These are phyloP conservation scores for Phytophthora vignae DNA, from an alignment of 352 stramenopile genomes.

Conservation along the genomic window DNA sequence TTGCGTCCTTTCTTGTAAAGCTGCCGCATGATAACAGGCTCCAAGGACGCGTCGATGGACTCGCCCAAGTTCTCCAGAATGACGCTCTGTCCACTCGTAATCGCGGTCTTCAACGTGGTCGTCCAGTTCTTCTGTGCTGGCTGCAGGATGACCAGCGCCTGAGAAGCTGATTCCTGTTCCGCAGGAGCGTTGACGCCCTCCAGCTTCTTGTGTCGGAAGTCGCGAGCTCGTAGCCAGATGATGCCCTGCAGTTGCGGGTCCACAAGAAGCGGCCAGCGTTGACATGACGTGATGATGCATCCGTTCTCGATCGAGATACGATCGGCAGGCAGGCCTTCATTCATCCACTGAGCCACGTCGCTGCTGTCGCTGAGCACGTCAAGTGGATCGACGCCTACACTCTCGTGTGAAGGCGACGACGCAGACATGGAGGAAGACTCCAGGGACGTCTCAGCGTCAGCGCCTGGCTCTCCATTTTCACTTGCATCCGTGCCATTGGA, in stretches of 20 bases:
- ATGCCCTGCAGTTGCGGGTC: slow-evolving; percentile 92
- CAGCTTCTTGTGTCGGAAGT: slow-evolving; percentile 46
- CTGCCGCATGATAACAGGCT: slow-evolving; percentile 90
- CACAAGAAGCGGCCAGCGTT: slow-evolving; percentile 91
- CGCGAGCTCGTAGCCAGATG: slow-evolving; percentile 79
- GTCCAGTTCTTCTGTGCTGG: slow-evolving; percentile 83
- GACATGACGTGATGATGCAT: slow-evolving; percentile 90
- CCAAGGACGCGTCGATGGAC: slow-evolving; percentile 85
- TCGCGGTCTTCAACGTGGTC: slow-evolving; percentile 76
- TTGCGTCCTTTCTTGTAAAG: slow-evolving; percentile 90
- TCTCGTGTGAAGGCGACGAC: slow-evolving; percentile 2
- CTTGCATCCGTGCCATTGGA: background rate
- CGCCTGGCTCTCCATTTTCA: background rate
- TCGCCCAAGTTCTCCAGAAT: slow-evolving; percentile 93
- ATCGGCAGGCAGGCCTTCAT: slow-evolving; percentile 91
- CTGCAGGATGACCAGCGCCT: slow-evolving; percentile 74
- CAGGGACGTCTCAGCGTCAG: slow-evolving; percentile 4
- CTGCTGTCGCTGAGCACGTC: slow-evolving; percentile 88
- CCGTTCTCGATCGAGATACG: slow-evolving; percentile 94
- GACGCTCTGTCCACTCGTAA: slow-evolving; percentile 78
- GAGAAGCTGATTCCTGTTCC: slow-evolving; percentile 4
- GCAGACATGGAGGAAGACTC: slow-evolving; percentile 15
- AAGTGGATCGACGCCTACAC: slow-evolving; percentile 78
- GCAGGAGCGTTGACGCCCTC: background rate
- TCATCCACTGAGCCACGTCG: slow-evolving; percentile 92